Percentiles rank a stretch among this genome's conserved stretches.
Conservation (phyloP, 768 basidiomycete genomes). For the Boletus huronensis region DNA sequence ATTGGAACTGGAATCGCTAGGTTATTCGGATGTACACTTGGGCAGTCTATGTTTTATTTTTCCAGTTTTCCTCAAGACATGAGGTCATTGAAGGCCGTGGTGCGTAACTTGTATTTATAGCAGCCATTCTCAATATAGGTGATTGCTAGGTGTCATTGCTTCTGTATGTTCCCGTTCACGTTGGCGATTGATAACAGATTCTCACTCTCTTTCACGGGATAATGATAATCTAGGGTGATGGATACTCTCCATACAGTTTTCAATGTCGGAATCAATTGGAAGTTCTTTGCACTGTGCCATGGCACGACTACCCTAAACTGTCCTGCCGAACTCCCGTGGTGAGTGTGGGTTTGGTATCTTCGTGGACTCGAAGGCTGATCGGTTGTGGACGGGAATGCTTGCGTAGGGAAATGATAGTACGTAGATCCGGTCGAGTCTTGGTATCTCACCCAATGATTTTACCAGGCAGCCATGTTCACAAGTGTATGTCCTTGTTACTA, state of each 20-base stretch:
- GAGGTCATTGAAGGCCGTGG: slow-evolving; percentile 4
- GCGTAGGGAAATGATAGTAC: slow-evolving; percentile 3
- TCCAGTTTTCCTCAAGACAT: slow-evolving; percentile 6
- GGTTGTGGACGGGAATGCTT: neutral
- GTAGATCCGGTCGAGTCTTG: neutral
- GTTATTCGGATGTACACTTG: slow-evolving; percentile 11
- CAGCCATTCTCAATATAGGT: neutral
- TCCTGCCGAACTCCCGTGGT: neutral
- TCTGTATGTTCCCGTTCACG: neutral
- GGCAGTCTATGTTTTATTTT: slow-evolving; percentile 10
- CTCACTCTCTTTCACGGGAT: neutral
- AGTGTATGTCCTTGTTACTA: neutral
- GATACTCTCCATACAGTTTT: slow-evolving; percentile 2
- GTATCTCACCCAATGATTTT: neutral
- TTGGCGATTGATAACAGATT: neutral
- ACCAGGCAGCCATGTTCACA: neutral
- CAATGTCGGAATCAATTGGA: neutral
- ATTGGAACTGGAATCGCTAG: neutral
- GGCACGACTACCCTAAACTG: neutral
- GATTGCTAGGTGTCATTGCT: neutral
- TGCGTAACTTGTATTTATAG: neutral
- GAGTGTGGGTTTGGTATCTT: neutral
- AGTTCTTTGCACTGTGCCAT: neutral
- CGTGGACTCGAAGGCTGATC: neutral
- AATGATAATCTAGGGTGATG: neutral